Evolutionary conservation across 306 rosid genomes (phyloP).

Genomic region (Calophaca sinica): DNA sequence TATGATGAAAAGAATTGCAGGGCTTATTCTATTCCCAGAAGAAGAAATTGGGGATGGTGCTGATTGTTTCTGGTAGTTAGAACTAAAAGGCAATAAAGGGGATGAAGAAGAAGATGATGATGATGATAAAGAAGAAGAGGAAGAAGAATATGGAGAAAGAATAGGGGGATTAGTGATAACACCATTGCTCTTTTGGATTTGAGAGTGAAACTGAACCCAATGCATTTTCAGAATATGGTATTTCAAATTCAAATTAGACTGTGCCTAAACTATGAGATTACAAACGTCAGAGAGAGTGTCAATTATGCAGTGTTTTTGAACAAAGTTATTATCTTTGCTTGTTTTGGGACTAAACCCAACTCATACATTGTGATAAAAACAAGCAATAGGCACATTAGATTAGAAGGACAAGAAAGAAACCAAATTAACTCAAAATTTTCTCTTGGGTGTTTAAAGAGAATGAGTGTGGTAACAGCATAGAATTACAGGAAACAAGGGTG

Average conservation of each 20-base stretch:
- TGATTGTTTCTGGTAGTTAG: conserved; percentile 53
- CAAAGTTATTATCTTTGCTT: conserved; percentile 53
- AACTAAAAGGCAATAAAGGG: conserved; percentile 49
- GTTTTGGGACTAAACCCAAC: conserved; percentile 60
- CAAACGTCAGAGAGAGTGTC: conserved; percentile 36
- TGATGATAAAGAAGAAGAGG: conserved; percentile 45
- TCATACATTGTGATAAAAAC: conserved; percentile 49
- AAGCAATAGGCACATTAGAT: neutral
- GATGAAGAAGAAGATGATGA: conserved; percentile 42
- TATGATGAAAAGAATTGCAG: conserved; percentile 79
- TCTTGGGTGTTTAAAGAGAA: conserved; percentile 11
- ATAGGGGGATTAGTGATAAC: conserved; percentile 50
- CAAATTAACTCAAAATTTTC: conserved; percentile 41
- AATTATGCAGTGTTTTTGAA: conserved; percentile 39
- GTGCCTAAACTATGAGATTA: neutral
- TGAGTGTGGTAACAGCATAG: conserved; percentile 17
- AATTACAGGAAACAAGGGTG: conserved; percentile 45
- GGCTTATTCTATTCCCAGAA: conserved; percentile 72
- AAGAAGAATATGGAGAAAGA: conserved; percentile 46
- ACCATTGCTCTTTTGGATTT: conserved; percentile 52
- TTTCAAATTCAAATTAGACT: conserved; percentile 46
- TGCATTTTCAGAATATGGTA: conserved; percentile 60
- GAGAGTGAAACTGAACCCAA: conserved; percentile 64
- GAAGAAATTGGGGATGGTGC: conserved; percentile 52
- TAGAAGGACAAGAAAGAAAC: conserved; percentile 9